Base-by-base conservation (phyloP, 1,284 basidiomycete species). In the Macrocystidia cucumis region DNA sequence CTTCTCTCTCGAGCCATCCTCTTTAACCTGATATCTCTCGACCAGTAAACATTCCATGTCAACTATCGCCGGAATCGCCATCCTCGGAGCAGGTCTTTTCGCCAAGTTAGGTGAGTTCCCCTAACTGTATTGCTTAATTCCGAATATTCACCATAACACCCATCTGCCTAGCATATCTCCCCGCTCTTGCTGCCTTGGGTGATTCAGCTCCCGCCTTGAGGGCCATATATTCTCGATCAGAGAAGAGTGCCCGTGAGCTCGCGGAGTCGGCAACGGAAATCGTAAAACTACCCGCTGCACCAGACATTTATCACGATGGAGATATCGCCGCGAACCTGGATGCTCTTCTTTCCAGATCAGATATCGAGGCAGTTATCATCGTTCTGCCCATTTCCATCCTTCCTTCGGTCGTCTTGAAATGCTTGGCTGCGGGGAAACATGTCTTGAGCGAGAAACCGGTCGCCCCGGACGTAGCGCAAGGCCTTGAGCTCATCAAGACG, bases 371-470 rank as follows among this genome's bases (percentile, higher is more conserved):
- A 12, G 83, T 91, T 29, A 72, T 90, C 50, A 61, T 91, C 32
- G 78, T 74, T 1, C 65, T 92, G 7, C 89, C 90, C 0, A 91
- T 92, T 54, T 72, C 73, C 0, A 49, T 67, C 8, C 87, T 90
- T 54, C 86, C 88, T 1, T 58, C 59, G 5, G 62, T 90, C 35
- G 63, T 92, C 40, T 56, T 75, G 39, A 71, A 70, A 46, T 68
- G 71, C 1, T 59, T 82, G 25, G 66, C 62, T 8, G 80, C 83
- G 0, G 86, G 88, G 14, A 92, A 92, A 59, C 84, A 91, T 48
- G 87, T 92, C 32, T 55, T 92, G 38, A 83, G 79, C 55, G 83
- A 91, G 65, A 92, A 92, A 51, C 90, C 90, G 4, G 67, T 91
- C n/a, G 85, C 77, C 1, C 66, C 77, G 24, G 76, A 82, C 46